A percentile compares a stretch with the other conserved stretches of the same genome.
Evolutionary conservation across 176 grass and related monocot species (phyloP).

Genomic region (Zoysia japonica): DNA sequence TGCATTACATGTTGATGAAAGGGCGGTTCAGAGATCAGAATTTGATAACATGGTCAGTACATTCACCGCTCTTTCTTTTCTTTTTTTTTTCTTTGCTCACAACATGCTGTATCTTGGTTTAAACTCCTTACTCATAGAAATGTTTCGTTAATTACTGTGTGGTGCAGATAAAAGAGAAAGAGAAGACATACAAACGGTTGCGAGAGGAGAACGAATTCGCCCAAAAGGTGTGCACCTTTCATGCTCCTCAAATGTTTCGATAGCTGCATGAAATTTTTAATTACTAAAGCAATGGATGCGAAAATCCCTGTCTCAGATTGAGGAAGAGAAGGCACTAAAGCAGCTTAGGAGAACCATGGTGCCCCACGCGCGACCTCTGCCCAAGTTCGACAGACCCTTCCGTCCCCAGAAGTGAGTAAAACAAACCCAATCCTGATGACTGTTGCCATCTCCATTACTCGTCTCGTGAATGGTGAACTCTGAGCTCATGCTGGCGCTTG

Average conservation of each 20-base stretch:
- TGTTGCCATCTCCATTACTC: background rate
- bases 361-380: conserved; percentile 79
- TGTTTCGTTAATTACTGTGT: background rate
- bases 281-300: background rate
- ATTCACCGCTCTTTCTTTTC: background rate
- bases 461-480: conserved; percentile 10
- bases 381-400: conserved; percentile 86
- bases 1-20: conserved; percentile 72
- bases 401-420: conserved; percentile 68
- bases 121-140: background rate
- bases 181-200: conserved; percentile 74
- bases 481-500: background rate
- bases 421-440: background rate
- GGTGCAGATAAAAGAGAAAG: conserved; percentile 83
- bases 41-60: conserved; percentile 74
- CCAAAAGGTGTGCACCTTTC: conserved; percentile 57
- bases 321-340: conserved; percentile 95
- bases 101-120: background rate
- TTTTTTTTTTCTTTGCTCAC: background rate
- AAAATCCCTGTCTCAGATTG: conserved; percentile 58
- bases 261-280: background rate
- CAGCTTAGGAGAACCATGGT: conserved; percentile 88
- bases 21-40: conserved; percentile 76
- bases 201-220: conserved; percentile 84
- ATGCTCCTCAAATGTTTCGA: background rate